Base-by-base conservation (phyloP, 2,329 filamentous ascomycete species). In the Aspergillus neotritici region DNA sequence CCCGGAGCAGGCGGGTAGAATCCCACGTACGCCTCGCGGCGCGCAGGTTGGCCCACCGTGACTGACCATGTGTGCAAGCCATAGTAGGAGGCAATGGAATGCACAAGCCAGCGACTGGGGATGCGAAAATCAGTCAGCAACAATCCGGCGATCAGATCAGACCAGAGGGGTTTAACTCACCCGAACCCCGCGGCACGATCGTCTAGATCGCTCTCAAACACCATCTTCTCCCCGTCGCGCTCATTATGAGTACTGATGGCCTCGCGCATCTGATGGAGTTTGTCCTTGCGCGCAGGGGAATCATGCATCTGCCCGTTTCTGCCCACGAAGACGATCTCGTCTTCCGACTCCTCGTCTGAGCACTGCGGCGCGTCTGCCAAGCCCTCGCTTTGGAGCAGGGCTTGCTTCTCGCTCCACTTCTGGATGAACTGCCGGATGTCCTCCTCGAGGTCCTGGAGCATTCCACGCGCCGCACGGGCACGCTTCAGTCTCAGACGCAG, bases 241-340 rank as follows among this genome's bases (percentile, higher is more conserved):
- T 66, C 58, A 41, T 62, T 50, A 28, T 57, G 52, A 5, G 48
- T 46, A 33, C 41, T 51, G 41, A 61, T 57, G 29, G 57, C 55
- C 40, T 57, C 50, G n/a, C 58, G 55, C 48, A 65, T 54, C 48
- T 79, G 71, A 33, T 77, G 71, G 32, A 74, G 67, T 2, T 74
- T 74, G 55, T 68, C 70, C 60, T 76, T 77, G 60, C 74, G 76
- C 34, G 70, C 68, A 34, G 72, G 69, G 47, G 72, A 62, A 72
- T 87, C 65, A 66, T 79, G 63, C 82, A 83, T 76, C 70, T 82
- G 62, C 57, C 79, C 77, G 44, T 82, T 79, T 8, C 79, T 72
- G 1, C 87, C 90, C 4, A 94, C 82, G 63, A 96, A 96, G 9
- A 96, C 89, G 52, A 96, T 88, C 68, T 95, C 88, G 49, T 95